Conservation (phyloP, 148 eudicot species). For the Polygonum aviculare region DNA sequence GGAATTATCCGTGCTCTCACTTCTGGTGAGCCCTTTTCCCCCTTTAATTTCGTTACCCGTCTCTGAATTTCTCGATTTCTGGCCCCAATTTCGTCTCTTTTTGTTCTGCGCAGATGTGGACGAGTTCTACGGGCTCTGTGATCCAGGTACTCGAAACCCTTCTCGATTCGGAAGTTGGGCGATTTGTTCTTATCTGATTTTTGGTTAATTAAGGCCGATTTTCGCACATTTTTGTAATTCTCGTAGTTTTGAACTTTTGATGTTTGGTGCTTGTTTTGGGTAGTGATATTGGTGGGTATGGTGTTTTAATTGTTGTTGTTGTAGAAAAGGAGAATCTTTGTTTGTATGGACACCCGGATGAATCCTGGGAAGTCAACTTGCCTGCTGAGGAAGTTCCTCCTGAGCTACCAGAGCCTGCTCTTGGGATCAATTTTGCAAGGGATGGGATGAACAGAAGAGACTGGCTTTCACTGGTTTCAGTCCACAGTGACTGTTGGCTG, state of each 20-base stretch:
- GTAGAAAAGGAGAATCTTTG: slow-evolving; percentile 86
- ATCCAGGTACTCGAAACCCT: slow-evolving; percentile 51
- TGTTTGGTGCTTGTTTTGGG: background rate
- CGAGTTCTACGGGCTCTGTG: slow-evolving; percentile 79
- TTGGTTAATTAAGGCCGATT: background rate
- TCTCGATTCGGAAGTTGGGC: background rate
- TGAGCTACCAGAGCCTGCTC: slow-evolving; percentile 95
- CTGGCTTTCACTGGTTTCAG: slow-evolving; percentile 90
- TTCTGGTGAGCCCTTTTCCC: slow-evolving; percentile 23
- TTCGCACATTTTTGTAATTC: background rate
- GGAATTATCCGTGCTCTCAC: slow-evolving; percentile 86
- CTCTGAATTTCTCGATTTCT: background rate
- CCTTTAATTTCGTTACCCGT: background rate
- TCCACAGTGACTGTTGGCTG: slow-evolving; percentile 91
- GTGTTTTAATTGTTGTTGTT: background rate
- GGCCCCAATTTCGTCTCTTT: slow-evolving; percentile 15
- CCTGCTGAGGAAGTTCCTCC: slow-evolving; percentile 97
- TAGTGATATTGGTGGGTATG: background rate
- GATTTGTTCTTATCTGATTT: background rate
- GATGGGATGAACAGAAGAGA: slow-evolving; percentile 85
- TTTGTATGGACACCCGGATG: slow-evolving; percentile 79
- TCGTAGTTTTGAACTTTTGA: background rate
- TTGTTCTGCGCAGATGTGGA: slow-evolving; percentile 64
- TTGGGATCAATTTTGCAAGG: slow-evolving; percentile 90
- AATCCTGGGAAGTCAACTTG: slow-evolving; percentile 81